Conservation (phyloP, 257 asterid genomes). For the Nicotiana attenuata region DNA sequence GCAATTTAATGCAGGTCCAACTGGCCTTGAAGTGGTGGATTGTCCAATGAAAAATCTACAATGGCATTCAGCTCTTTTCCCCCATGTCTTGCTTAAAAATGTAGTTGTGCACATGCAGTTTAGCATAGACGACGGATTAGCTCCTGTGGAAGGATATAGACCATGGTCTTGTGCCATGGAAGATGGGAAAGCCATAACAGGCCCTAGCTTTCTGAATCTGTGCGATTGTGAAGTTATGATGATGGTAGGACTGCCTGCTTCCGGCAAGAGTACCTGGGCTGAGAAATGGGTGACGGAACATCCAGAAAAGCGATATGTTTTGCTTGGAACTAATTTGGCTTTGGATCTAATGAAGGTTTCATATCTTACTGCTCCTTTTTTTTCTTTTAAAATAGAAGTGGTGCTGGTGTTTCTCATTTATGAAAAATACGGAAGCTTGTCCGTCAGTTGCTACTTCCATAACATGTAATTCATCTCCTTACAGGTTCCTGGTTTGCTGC, state of each 20-base stretch:
- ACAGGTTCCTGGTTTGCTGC: conserved; percentile 49
- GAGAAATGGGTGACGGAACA: conserved; percentile 43
- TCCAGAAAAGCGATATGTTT: conserved; percentile 55
- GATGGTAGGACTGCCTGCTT: conserved; percentile 67
- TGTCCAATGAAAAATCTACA: conserved; percentile 19
- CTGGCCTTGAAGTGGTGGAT: conserved; percentile 36
- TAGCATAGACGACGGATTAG: conserved; percentile 42
- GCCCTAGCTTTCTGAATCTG: conserved; percentile 32
- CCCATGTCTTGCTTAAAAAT: conserved; percentile 59
- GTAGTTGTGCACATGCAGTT: conserved; percentile 49
- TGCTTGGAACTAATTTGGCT: conserved; percentile 52
- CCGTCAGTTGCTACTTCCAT: neutral
- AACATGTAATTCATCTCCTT: neutral
- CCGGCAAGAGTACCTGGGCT: conserved; percentile 75
- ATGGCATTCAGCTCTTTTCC: conserved; percentile 49
- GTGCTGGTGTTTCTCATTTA: neutral
- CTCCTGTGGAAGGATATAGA: conserved; percentile 39
- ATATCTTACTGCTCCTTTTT: neutral
- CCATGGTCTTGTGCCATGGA: conserved; percentile 47
- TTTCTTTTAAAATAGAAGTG: neutral
- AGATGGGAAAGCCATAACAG: conserved; percentile 37
- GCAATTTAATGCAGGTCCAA: conserved; percentile 44
- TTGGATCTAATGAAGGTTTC: conserved; percentile 58
- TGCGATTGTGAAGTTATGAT: conserved; percentile 47
- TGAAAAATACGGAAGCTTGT: neutral